Percentiles rank a stretch among this genome's conserved stretches.
phyloP scores from a whole-genome alignment of 176 grass and related monocot species.

The Juncus inflexus region DNA sequence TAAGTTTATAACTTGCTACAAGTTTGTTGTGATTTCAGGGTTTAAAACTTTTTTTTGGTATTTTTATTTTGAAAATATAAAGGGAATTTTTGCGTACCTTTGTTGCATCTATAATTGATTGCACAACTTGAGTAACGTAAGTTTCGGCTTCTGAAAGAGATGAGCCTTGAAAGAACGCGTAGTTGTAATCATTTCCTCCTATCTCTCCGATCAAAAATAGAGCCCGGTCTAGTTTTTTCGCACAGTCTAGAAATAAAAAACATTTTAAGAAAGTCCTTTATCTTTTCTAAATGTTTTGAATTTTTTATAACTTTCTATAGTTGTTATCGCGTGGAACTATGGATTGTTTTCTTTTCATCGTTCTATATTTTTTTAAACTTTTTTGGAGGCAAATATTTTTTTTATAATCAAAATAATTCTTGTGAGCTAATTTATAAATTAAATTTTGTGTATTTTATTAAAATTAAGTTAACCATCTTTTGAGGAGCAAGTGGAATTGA shows the following conservation, averaged over 20 bases:
- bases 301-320: too few species aligned
- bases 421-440: too few species aligned
- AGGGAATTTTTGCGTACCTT: constrained; percentile 33
- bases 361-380: too few species aligned
- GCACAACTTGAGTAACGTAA: constrained; percentile 70
- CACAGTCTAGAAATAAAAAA: constrained; percentile 42
- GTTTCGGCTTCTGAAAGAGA: constrained; percentile 45
- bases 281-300: too few species aligned
- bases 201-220: constrained; percentile 87
- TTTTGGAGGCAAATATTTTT: too few species aligned
- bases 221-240: constrained; percentile 39
- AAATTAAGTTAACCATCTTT: constrained; percentile 33
- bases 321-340: too few species aligned
- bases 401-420: too few species aligned
- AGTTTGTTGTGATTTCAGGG: not conserved
- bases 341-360: too few species aligned
- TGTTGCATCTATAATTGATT: constrained; percentile 40
- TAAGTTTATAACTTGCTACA: constrained; percentile 55
- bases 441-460: too few species aligned
- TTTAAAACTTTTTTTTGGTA: not conserved
- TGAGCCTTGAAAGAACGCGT: constrained; percentile 59
- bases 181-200: constrained; percentile 97
- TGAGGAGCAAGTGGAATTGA: constrained; percentile 60
- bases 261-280: not conserved
- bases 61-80: not conserved